phyloP scores from a whole-genome alignment of 495 filamentous ascomycete genomes.

The Neurospora sp. region DNA sequence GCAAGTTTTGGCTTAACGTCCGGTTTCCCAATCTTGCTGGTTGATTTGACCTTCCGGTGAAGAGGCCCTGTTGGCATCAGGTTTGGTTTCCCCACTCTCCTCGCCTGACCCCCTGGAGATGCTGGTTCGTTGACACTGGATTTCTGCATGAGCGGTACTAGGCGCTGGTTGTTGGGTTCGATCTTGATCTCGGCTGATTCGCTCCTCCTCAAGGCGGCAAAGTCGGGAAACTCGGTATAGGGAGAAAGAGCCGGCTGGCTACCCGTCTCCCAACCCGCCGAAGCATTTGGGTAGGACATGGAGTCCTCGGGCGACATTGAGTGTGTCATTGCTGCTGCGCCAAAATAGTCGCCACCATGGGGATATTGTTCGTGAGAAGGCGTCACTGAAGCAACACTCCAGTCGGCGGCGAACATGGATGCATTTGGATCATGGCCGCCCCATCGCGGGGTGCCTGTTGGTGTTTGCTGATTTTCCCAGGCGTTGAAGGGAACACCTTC shows the following conservation, averaged over 20 bases:
- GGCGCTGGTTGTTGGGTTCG: not conserved
- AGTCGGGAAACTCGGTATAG: not conserved
- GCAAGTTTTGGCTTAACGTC: not conserved
- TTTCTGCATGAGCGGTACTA: not conserved
- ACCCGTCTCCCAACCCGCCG: not conserved
- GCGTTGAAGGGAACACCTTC: not conserved
- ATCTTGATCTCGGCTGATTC: not conserved
- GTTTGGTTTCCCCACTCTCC: not conserved
- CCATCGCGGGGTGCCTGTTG: not conserved
- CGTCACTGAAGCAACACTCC: not conserved
- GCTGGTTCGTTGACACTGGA: not conserved
- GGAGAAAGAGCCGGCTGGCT: not conserved
- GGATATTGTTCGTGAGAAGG: not conserved
- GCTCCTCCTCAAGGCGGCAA: not conserved
- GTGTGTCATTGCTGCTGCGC: not conserved
- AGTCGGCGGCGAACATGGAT: not conserved
- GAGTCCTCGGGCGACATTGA: not conserved
- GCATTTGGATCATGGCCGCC: not conserved
- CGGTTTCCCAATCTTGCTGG: not conserved
- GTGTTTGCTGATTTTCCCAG: not conserved
- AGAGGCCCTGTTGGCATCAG: not conserved
- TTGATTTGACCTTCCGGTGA: not conserved
- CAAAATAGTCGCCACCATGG: not conserved
- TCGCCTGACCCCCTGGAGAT: not conserved
- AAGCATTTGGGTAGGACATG: not conserved